These are phyloP conservation scores for Lathyrus sativus DNA, from an alignment of 306 rosid species.

Conservation along the genomic window DNA sequence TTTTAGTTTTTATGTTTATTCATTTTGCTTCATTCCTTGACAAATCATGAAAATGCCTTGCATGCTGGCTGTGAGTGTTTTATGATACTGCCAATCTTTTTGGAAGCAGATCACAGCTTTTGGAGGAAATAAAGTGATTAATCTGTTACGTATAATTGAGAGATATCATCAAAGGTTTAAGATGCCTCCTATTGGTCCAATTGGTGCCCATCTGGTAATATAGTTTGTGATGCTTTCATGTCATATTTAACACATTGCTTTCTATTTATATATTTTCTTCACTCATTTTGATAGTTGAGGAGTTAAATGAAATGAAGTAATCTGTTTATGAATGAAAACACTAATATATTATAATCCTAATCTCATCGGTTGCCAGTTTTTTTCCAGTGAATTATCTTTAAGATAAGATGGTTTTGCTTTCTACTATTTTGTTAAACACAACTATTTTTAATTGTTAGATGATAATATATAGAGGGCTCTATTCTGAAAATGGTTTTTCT, in stretches of 20 bases:
- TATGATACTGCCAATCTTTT: slow-evolving; percentile 34
- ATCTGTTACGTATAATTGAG: slow-evolving; percentile 66
- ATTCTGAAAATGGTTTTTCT: not conserved
- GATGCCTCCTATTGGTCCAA: slow-evolving; percentile 86
- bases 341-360: not conserved
- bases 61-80: slow-evolving; percentile 2
- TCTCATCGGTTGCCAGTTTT: slow-evolving; percentile 2
- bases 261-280: slow-evolving; percentile 4
- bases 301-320: not conserved
- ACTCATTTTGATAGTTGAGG: slow-evolving; percentile 4
- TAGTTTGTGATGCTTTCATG: slow-evolving; percentile 28
- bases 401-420: slow-evolving; percentile 21
- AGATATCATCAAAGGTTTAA: slow-evolving; percentile 58
- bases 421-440: slow-evolving; percentile 15
- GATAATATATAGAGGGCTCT: not conserved
- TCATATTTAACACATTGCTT: slow-evolving; percentile 11
- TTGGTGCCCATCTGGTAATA: slow-evolving; percentile 81
- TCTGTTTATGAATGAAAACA: not conserved
- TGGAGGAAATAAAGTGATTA: slow-evolving; percentile 75
- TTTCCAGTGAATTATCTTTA: slow-evolving; percentile 9
- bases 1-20: slow-evolving; percentile 15
- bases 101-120: slow-evolving; percentile 68
- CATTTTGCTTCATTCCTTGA: slow-evolving; percentile 15
- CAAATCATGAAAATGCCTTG: slow-evolving; percentile 18
- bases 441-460: slow-evolving; percentile 13